These are phyloP conservation scores for Dactylellina cionopaga DNA, from an alignment of 2,329 filamentous ascomycete genomes.

Conservation along the genomic window DNA sequence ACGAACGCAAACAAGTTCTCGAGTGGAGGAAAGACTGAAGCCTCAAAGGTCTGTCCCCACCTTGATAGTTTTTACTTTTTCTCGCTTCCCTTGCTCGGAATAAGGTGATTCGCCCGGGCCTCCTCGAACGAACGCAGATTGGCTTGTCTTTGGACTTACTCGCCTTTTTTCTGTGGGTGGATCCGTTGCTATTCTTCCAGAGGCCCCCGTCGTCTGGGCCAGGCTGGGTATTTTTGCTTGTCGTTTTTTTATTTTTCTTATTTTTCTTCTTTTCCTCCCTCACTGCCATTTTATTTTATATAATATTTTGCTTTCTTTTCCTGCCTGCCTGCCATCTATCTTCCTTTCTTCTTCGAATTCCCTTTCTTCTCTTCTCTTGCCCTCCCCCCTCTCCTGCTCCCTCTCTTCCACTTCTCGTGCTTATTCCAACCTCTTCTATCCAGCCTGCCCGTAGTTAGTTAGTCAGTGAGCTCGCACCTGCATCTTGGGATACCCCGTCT, in stretches of 20 bases:
- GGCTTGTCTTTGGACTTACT: constrained; percentile 45
- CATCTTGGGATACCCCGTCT: constrained; percentile 15
- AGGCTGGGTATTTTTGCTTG: constrained; percentile 53
- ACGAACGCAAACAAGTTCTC: background rate
- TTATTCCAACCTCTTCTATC: constrained; percentile 41
- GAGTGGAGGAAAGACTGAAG: constrained; percentile 25
- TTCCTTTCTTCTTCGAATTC: constrained; percentile 50
- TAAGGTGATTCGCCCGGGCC: constrained; percentile 52
- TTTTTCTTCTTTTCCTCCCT: constrained; percentile 44
- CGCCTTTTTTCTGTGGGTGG: constrained; percentile 43
- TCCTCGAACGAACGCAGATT: constrained; percentile 52
- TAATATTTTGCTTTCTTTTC: constrained; percentile 54
- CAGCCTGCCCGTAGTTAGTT: constrained; percentile 17
- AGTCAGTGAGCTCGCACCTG: too few relatives aligned
- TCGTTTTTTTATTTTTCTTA: constrained; percentile 46
- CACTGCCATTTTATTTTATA: constrained; percentile 40
- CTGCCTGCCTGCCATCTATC: constrained; percentile 49
- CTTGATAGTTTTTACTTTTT: constrained; percentile 50
- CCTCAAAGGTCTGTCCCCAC: constrained; percentile 47
- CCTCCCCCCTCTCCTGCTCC: constrained; percentile 28
- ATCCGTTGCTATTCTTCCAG: constrained; percentile 50
- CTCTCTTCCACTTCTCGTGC: constrained; percentile 32
- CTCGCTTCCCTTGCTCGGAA: constrained; percentile 53
- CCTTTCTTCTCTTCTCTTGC: constrained; percentile 24
- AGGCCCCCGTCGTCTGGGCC: constrained; percentile 50